A percentile compares a stretch with the other conserved stretches of the same genome.
These are phyloP conservation scores for Fusarium sp. DNA, from an alignment of 2,329 filamentous ascomycete species.

Conservation along the genomic window DNA sequence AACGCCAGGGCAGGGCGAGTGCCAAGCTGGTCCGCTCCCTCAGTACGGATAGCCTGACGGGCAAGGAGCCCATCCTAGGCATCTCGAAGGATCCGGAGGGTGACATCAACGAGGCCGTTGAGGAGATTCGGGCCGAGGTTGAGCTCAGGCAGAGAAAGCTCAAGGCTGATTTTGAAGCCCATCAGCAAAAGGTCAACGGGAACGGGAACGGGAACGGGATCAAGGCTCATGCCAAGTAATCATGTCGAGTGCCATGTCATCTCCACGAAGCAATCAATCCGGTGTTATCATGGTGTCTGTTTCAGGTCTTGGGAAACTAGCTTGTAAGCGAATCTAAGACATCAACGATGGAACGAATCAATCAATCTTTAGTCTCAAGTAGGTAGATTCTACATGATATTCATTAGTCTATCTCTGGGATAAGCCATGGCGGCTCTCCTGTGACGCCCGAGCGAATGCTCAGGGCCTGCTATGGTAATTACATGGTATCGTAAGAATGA, in stretches of 20 bases:
- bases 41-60: slow-evolving; percentile 67
- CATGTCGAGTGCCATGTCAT: not conserved
- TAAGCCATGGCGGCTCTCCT: slow-evolving; percentile 13
- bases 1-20: slow-evolving; percentile 61
- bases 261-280: not conserved
- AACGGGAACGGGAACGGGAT: not conserved
- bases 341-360: not conserved
- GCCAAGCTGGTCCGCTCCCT: slow-evolving; percentile 59
- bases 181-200: slow-evolving; percentile 39
- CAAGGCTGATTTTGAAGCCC: slow-evolving; percentile 71
- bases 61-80: slow-evolving; percentile 75
- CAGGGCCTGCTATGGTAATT: slow-evolving; percentile 21
- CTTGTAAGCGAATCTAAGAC: not conserved
- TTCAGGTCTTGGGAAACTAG: not conserved
- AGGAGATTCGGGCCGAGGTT: slow-evolving; percentile 79
- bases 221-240: not conserved
- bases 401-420: slow-evolving; percentile 37
- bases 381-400: slow-evolving; percentile 29
- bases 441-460: slow-evolving; percentile 15
- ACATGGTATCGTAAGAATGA: slow-evolving; percentile 42
- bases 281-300: slow-evolving; percentile 7
- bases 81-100: slow-evolving; percentile 79
- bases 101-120: slow-evolving; percentile 82
- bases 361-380: not conserved
- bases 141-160: slow-evolving; percentile 56